Evolutionary conservation across 345 rosid species (phyloP), one percentile per base, ranked within the genome.

Genomic region (Eucalyptus regnans): DNA sequence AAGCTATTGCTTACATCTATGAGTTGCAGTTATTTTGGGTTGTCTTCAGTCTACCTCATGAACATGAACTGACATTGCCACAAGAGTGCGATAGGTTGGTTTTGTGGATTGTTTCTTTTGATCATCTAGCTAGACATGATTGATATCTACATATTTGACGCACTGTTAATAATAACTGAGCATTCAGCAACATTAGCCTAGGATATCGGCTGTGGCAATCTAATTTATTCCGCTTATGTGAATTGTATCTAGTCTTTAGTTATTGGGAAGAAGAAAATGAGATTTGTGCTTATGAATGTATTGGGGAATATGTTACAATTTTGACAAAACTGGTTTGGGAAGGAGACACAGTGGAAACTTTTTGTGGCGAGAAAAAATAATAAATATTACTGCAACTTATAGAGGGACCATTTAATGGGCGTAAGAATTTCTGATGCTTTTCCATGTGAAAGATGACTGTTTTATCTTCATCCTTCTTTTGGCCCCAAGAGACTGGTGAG

Each of bases 11-110:
- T 7, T 86, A 92, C 85, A 90, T 97, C 89, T 90, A 91, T 76
- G 94, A 94, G 87, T 90, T 96, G 93, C 92, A 94, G 29, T 91
- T 97, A 64, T 95, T 96, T 92, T 93, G 93, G 92, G 91, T 93
- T 89, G 98, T 96, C 66, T 97, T 96, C 92, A 87, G 92, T 88
- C 86, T 95, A 86, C 99, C 96, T 88, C 91, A 93, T 10, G 89
- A 94, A 58, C 66, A 88, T 87, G 98, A 96, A 90, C 94, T 94
- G 68, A 86, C 90, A 51, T 90, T 94, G 66, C 89, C 94, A 86
- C 97, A 96, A 89, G 96, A 91, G 85, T 93, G 94, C 80, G 88
- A 91, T 88, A 94, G 94, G 99, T 96, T 92, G 86, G 52, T 86
- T 18, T 50, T 17, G 33, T 46, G 23, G 8, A 50, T 48, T n/a